Evolutionary conservation across 148 eudicot genomes (phyloP).

Genomic region (Arctostaphylos glauca): DNA sequence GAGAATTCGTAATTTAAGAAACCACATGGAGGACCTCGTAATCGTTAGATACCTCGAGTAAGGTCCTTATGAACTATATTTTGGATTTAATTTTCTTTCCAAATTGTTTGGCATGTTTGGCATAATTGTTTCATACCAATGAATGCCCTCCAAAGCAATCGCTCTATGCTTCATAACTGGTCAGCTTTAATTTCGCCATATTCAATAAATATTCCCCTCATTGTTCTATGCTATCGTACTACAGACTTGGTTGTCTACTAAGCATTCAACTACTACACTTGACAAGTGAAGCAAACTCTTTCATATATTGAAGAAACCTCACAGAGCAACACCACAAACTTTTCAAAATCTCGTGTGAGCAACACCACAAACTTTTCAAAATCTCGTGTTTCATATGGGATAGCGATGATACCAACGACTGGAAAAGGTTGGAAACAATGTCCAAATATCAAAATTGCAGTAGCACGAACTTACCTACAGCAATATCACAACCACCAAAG

Average conservation of each 20-base stretch:
- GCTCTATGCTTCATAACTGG: not conserved
- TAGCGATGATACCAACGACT: not conserved
- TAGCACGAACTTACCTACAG: conserved; percentile 57
- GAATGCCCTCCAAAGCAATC: not conserved
- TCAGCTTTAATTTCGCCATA: not conserved
- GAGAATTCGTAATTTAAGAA: not conserved
- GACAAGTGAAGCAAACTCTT: not conserved
- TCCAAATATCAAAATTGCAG: not conserved
- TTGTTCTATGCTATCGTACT: not conserved
- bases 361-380: not conserved
- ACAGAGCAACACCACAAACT: not conserved
- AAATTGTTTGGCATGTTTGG: not conserved
- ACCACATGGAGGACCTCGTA: not conserved
- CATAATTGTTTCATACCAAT: not conserved
- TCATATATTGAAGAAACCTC: not conserved
- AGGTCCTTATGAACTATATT: not conserved
- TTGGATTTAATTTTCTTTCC: not conserved
- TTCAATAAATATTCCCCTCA: not conserved
- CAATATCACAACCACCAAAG: conserved; percentile 96
- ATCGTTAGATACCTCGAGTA: not conserved
- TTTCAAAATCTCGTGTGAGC: not conserved
- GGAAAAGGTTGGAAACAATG: not conserved
- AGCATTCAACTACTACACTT: not conserved
- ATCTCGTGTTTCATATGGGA: not conserved
- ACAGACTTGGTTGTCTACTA: not conserved